Percentiles rank a stretch among this genome's conserved stretches.
These are phyloP conservation scores for Leonotis leonurus DNA, from an alignment of 257 asterid species.

Conservation along the genomic window DNA sequence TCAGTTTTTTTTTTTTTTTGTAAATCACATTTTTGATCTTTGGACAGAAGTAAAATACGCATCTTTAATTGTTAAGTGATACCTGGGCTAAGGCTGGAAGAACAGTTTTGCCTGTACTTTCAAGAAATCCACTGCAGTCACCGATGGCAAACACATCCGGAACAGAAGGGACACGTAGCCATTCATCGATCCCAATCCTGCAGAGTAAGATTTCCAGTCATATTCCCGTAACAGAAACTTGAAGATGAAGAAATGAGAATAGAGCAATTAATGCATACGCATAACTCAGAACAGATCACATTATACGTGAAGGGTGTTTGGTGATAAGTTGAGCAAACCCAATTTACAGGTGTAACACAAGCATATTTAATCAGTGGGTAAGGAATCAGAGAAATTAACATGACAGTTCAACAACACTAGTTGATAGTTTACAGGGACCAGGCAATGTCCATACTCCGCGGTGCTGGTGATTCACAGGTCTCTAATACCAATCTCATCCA, in stretches of 20 bases:
- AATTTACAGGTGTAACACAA: neutral
- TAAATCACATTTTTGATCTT: too few species aligned
- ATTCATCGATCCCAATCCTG: constrained; percentile 96
- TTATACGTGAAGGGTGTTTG: neutral
- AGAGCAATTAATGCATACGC: neutral
- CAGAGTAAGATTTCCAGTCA: constrained; percentile 8
- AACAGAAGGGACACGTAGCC: constrained; percentile 77
- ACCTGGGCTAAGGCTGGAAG: constrained; percentile 99
- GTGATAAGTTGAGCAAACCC: neutral
- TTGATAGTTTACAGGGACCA: neutral
- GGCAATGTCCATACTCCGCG: neutral
- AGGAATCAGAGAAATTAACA: neutral
- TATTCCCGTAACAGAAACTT: neutral
- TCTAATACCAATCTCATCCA: neutral
- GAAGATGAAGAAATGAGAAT: neutral
- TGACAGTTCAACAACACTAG: neutral
- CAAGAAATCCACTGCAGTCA: constrained; percentile 93
- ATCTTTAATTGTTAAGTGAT: neutral
- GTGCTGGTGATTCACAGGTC: neutral
- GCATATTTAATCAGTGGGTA: neutral
- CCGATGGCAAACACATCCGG: constrained; percentile 85
- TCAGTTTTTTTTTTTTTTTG: too few species aligned
- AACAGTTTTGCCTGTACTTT: constrained; percentile 80
- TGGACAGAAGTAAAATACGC: too few species aligned
- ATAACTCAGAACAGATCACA: neutral